These are phyloP conservation scores for Neonectria ditissima DNA, from an alignment of 2,329 filamentous ascomycete genomes.

Conservation along the genomic window DNA sequence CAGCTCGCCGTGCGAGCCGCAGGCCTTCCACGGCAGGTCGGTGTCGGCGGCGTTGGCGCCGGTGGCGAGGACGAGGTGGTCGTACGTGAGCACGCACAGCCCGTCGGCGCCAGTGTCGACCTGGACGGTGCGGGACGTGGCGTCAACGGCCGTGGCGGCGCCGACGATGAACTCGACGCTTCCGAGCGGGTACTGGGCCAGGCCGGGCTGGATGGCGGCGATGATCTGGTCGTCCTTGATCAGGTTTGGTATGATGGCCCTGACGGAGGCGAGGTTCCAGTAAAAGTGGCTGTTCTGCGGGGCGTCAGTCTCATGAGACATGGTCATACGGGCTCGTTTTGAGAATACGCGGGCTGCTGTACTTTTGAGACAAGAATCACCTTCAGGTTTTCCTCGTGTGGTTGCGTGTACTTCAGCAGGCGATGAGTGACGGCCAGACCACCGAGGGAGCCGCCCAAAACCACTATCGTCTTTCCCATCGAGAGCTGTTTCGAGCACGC, in stretches of 20 bases:
- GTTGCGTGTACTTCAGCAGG: conserved; percentile 64
- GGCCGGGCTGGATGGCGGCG: conserved; percentile 61
- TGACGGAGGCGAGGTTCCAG: conserved; percentile 69
- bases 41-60: conserved; percentile 58
- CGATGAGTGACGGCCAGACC: conserved; percentile 66
- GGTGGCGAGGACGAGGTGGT: conserved; percentile 69
- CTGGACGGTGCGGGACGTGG: conserved; percentile 55
- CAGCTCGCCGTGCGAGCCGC: conserved; percentile 59
- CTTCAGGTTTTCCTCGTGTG: conserved; percentile 59
- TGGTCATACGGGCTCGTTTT: background rate
- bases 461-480: conserved; percentile 65
- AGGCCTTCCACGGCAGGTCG: conserved; percentile 65
- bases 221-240: conserved; percentile 64
- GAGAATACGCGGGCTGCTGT: conserved; percentile 21
- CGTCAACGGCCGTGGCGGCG: conserved; percentile 56
- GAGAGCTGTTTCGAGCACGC: background rate
- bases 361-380: conserved; percentile 69
- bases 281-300: conserved; percentile 67
- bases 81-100: conserved; percentile 54
- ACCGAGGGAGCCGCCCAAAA: conserved; percentile 66
- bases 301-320: conserved; percentile 7
- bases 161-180: conserved; percentile 66
- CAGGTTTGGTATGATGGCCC: conserved; percentile 64
- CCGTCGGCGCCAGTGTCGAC: conserved; percentile 46
- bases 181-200: conserved; percentile 62